Evolutionary conservation across 176 grass and related monocot genomes (phyloP).

Genomic region (Saccharum officinarum): DNA sequence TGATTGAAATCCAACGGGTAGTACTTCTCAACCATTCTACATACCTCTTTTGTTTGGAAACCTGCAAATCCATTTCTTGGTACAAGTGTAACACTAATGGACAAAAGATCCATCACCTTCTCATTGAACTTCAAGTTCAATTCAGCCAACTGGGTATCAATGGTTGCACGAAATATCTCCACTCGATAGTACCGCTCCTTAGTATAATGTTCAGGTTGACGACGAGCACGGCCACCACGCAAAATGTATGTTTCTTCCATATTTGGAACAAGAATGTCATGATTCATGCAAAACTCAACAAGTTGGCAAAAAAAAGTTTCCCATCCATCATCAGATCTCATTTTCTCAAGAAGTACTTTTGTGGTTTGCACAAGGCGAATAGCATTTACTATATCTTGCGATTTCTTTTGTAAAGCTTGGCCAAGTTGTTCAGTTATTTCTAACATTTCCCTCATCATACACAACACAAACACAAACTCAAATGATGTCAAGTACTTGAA

Average conservation of each 20-base stretch:
- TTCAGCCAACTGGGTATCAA: conserved; percentile 7
- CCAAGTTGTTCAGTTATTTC: background rate
- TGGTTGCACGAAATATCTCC: background rate
- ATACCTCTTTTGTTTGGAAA: background rate
- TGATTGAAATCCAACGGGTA: conserved; percentile 6
- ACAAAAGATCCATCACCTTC: background rate
- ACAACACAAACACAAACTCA: conserved; percentile 28
- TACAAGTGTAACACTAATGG: background rate
- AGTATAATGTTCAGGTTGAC: conserved; percentile 1
- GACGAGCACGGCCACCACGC: background rate
- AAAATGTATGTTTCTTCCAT: conserved; percentile 18
- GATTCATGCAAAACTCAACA: background rate
- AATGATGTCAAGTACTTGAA: conserved; percentile 16
- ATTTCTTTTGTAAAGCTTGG: background rate
- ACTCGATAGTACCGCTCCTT: background rate
- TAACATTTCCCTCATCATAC: background rate
- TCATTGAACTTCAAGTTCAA: background rate
- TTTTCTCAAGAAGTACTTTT: background rate
- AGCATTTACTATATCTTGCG: background rate
- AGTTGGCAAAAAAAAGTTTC: background rate
- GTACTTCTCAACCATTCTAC: background rate
- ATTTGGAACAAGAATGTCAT: background rate
- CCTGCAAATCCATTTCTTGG: background rate
- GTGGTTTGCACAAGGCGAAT: background rate
- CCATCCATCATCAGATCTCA: conserved; percentile 4